Conservation (phyloP, 257 asterid species). For the Asclepias syriaca region DNA sequence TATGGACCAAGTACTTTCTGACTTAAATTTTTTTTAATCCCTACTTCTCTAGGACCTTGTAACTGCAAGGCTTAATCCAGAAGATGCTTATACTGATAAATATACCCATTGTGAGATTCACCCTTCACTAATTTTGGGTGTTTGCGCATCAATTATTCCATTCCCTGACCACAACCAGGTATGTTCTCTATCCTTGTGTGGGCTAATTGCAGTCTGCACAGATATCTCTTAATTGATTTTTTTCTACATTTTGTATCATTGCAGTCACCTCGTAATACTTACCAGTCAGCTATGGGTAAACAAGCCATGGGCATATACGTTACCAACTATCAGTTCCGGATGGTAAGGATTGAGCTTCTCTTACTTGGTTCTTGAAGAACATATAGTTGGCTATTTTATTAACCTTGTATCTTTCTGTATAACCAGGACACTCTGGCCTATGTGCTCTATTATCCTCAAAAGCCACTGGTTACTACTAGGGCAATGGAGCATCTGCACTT, state of each 20-base stretch:
- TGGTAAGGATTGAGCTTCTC: constrained; percentile 47
- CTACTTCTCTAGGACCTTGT: constrained; percentile 60
- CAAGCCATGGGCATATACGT: constrained; percentile 98
- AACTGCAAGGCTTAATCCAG: constrained; percentile 59
- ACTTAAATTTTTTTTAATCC: constrained; percentile 26
- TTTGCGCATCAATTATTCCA: constrained; percentile 98
- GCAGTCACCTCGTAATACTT: constrained; percentile 99
- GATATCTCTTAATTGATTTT: background rate
- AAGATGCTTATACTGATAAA: constrained; percentile 86
- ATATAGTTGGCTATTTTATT: background rate
- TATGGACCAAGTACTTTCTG: background rate
- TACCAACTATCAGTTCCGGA: constrained; percentile 93
- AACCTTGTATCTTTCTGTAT: constrained; percentile 5
- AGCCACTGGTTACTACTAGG: constrained; percentile 96
- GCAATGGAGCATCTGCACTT: constrained; percentile 99
- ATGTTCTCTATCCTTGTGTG: background rate
- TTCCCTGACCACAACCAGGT: constrained; percentile 99
- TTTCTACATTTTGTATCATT: constrained; percentile 21
- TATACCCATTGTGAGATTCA: constrained; percentile 97
- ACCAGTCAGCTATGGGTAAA: constrained; percentile 99
- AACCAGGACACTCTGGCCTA: constrained; percentile 91
- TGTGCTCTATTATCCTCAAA: constrained; percentile 92
- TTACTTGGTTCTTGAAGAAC: constrained; percentile 5
- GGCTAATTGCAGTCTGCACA: background rate
- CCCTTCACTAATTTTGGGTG: constrained; percentile 91